These are phyloP conservation scores for Paraconiothyrium brasiliense DNA, from an alignment of 2,329 filamentous ascomycete genomes.

Conservation along the genomic window DNA sequence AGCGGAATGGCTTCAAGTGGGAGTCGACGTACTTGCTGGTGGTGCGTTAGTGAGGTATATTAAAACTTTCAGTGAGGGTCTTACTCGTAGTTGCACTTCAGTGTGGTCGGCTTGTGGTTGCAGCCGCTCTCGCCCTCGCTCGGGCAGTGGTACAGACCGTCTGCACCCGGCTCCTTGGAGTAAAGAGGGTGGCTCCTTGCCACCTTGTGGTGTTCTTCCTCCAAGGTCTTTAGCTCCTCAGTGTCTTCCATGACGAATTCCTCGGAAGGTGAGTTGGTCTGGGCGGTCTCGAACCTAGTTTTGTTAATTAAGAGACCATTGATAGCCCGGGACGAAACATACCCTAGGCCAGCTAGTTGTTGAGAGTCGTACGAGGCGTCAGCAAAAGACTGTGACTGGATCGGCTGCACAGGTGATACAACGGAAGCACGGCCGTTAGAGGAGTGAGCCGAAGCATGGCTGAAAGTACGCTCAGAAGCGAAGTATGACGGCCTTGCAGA, in stretches of 20 bases:
- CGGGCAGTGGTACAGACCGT: slow-evolving; percentile 94
- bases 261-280: slow-evolving; percentile 34
- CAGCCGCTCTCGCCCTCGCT: slow-evolving; percentile 78
- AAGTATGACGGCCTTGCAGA: slow-evolving; percentile 8
- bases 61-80: slow-evolving; percentile 46
- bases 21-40: slow-evolving; percentile 95
- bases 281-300: slow-evolving; percentile 27
- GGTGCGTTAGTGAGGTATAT: slow-evolving; percentile 29
- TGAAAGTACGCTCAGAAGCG: slow-evolving; percentile 9
- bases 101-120: slow-evolving; percentile 91
- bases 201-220: slow-evolving; percentile 50
- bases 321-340: not conserved
- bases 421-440: slow-evolving; percentile 8
- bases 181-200: slow-evolving; percentile 71
- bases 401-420: not conserved
- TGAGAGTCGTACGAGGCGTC: slow-evolving; percentile 3
- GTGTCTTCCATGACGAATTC: slow-evolving; percentile 38
- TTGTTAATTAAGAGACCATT: not conserved
- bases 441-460: slow-evolving; percentile 9
- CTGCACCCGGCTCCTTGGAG: slow-evolving; percentile 69
- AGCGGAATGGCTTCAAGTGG: slow-evolving; percentile 94
- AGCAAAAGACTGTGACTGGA: slow-evolving; percentile 9
- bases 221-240: slow-evolving; percentile 42
- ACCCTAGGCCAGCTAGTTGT: slow-evolving; percentile 7
- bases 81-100: slow-evolving; percentile 99